Percentiles rank a stretch among this genome's conserved stretches.
phyloP scores from a whole-genome alignment of 2,329 filamentous ascomycete genomes.

The Trichoderma cornu-damae region DNA sequence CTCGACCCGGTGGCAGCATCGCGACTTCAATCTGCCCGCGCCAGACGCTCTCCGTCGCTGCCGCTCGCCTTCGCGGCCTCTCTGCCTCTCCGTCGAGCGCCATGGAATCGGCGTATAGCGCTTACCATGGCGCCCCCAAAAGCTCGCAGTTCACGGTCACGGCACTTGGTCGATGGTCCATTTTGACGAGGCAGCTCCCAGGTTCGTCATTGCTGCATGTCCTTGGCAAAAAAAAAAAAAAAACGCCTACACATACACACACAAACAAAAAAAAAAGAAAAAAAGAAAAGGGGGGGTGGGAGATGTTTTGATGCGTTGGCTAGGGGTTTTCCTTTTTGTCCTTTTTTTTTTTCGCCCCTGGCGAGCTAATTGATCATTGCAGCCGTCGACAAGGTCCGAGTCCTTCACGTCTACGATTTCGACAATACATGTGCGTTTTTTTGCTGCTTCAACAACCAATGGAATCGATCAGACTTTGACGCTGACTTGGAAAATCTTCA shows the following conservation, averaged over 20 bases:
- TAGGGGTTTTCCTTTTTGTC: neutral
- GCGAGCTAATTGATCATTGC: conserved; percentile 4
- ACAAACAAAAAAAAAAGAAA: no score
- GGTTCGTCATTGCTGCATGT: conserved; percentile 38
- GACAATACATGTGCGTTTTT: conserved; percentile 76
- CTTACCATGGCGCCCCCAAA: conserved; percentile 34
- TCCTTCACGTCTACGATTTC: conserved; percentile 93
- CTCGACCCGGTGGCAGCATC: conserved; percentile 2
- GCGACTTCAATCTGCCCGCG: neutral
- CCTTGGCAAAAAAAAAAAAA: neutral
- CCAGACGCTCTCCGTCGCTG: neutral
- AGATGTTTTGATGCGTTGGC: neutral
- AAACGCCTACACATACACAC: no score
- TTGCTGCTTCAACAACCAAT: neutral
- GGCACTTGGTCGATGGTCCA: conserved; percentile 77
- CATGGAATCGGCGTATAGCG: conserved; percentile 39
- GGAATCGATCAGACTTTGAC: conserved; percentile 11
- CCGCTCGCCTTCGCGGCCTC: neutral
- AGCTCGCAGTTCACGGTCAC: conserved; percentile 55
- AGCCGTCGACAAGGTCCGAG: conserved; percentile 64
- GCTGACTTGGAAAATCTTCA: conserved; percentile 5
- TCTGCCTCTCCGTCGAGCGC: conserved; percentile 25
- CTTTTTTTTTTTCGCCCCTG: no score
- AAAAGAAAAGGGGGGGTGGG: no score
- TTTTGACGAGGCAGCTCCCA: conserved; percentile 66